These are phyloP conservation scores for Botrytis fabae DNA, from an alignment of 2,329 filamentous ascomycete genomes.

Conservation along the genomic window DNA sequence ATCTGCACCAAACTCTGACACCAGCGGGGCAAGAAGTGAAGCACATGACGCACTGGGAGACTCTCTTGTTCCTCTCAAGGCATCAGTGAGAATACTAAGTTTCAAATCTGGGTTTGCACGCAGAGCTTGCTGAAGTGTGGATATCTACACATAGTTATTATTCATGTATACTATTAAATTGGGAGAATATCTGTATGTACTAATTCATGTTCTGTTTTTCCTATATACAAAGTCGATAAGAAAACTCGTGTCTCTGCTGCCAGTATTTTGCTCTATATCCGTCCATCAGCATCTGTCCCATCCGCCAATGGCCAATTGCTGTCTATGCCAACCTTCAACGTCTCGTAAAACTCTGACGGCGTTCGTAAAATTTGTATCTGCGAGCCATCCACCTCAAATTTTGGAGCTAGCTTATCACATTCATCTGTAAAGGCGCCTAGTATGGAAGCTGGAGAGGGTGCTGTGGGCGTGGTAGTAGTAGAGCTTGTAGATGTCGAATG, in stretches of 20 bases:
- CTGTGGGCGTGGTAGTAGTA: conserved; percentile 25
- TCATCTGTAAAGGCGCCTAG: conserved; percentile 67
- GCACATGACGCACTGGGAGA: conserved; percentile 83
- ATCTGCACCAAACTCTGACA: conserved; percentile 77
- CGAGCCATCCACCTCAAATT: conserved; percentile 80
- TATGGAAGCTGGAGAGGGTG: conserved; percentile 51
- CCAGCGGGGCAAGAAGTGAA: conserved; percentile 80
- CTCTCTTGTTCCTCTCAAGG: conserved; percentile 86
- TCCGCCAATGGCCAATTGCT: conserved; percentile 7
- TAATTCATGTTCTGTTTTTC: conserved; percentile 87
- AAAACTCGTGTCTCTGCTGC: conserved; percentile 79
- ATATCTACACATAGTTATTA: conserved; percentile 54
- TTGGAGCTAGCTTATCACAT: conserved; percentile 85
- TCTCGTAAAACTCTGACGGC: conserved; percentile 87
- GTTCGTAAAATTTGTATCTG: conserved; percentile 77
- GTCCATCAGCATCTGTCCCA: conserved; percentile 34
- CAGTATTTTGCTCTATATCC: conserved; percentile 70
- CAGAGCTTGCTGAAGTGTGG: conserved; percentile 73
- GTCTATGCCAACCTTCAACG: conserved; percentile 69
- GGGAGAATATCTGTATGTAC: conserved; percentile 29
- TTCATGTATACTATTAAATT: background rate
- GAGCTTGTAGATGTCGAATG: conserved; percentile 38
- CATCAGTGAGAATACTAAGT: conserved; percentile 89
- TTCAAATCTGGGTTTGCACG: conserved; percentile 71
- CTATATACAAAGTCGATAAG: conserved; percentile 94